Evolutionary conservation across 106 monocot species (phyloP), one percentile per base, ranked within the genome.

Genomic region (Agapanthus africanus): DNA sequence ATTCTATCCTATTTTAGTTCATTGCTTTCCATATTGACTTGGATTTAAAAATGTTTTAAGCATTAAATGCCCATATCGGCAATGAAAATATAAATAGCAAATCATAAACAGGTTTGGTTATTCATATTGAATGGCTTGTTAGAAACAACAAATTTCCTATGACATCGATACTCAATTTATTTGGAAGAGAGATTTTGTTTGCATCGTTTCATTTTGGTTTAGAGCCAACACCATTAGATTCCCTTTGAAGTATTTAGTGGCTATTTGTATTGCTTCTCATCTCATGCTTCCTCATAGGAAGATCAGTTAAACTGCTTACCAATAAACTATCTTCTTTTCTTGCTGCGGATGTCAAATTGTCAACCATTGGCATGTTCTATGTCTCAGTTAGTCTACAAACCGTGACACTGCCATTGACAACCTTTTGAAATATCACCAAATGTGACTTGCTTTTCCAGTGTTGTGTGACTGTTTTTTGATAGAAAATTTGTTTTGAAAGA

Each of bases 401-500:
- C 0, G 30, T 30, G 30, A 14, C 11, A n/a, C 36, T 28, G 33
- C 25, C n/a, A 19, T 21, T 36, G 61, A 35, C 25, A 14, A 57
- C 9, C 36, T 62, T n/a, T 62, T 62, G 36, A 62, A 36, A n/a
- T 34, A 31, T 30, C 26, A 7, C 4, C 30, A 18, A 33, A 33
- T 62, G 61, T 21, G 25, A 36, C 9, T 62, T 62, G 35, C 61
- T 6, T 62, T 59, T 62, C 36, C 36, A 62, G 1, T 62, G n/a
- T 21, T 21, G 61, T 36, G 36, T 62, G 36, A 2, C 5, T 15
- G 59, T 59, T 59, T 59, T 5, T 35, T 4, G 10, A n/a, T 6
- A 4, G 36, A n/a, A n/a, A n/a, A 7, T 14, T 62, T 62, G 4
- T 62, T 69, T 9, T 69, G 9, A 4, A 35, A 18, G 69, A 28